Conservation (phyloP, 148 eudicot species). For the Suaeda aralocaspica region DNA sequence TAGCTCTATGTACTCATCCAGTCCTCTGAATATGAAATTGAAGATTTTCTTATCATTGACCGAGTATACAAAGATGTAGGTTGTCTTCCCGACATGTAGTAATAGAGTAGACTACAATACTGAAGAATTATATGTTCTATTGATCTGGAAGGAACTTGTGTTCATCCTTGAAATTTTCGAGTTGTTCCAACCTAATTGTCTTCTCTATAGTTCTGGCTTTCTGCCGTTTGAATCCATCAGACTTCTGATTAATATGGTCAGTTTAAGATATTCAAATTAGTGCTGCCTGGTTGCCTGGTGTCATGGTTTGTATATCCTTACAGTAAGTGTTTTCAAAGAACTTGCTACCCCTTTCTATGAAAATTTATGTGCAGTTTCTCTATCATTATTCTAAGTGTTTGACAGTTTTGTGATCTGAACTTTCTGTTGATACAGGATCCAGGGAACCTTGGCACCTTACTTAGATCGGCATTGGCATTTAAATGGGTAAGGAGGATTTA, state of each 20-base stretch:
- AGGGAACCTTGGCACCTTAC: constrained; percentile 88
- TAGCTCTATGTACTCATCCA: no score
- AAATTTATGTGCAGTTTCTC: not conserved
- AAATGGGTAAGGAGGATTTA: constrained; percentile 58
- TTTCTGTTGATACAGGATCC: constrained; percentile 61
- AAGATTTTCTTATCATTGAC: not conserved
- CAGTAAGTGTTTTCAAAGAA: not conserved
- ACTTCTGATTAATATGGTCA: not conserved
- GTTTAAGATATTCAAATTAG: not conserved
- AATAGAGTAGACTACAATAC: not conserved
- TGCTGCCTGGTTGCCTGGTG: not conserved
- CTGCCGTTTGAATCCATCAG: not conserved
- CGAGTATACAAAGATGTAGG: not conserved
- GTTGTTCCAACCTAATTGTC: not conserved
- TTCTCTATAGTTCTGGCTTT: not conserved
- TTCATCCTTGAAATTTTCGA: not conserved
- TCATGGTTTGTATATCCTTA: not conserved
- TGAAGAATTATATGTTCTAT: not conserved
- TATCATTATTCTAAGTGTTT: not conserved
- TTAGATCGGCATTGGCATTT: constrained; percentile 89
- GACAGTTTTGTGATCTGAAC: not conserved
- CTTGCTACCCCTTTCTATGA: not conserved
- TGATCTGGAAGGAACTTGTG: not conserved
- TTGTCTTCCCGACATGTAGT: not conserved
- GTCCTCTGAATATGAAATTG: not conserved